These are phyloP conservation scores for Nyssa sinensis DNA, from an alignment of 148 eudicot species.

Conservation along the genomic window DNA sequence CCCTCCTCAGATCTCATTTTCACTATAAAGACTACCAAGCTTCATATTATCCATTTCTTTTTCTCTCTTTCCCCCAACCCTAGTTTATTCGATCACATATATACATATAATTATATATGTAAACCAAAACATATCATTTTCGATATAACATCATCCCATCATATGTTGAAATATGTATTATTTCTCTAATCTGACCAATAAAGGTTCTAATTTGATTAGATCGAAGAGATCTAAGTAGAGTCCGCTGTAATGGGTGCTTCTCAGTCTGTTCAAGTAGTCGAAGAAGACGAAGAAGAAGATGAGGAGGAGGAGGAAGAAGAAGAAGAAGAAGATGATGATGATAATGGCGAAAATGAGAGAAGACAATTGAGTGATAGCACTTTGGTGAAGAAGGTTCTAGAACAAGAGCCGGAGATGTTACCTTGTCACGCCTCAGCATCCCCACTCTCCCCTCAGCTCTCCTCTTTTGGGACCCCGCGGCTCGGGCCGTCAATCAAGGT, in stretches of 20 bases:
- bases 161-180: too few species aligned
- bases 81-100: too few species aligned
- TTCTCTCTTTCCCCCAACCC: too few species aligned
- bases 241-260: constrained; percentile 59
- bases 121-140: too few species aligned
- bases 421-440: constrained; percentile 99
- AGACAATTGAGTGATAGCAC: constrained; percentile 21
- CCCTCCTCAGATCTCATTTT: too few species aligned
- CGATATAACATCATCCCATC: too few species aligned
- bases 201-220: neutral
- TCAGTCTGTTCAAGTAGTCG: constrained; percentile 61
- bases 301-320: constrained; percentile 32
- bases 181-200: neutral
- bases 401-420: constrained; percentile 96
- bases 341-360: constrained; percentile 22
- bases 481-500: constrained; percentile 96
- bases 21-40: too few species aligned
- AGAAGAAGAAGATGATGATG: constrained; percentile 34
- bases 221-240: constrained; percentile 13
- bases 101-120: too few species aligned
- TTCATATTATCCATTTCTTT: too few species aligned
- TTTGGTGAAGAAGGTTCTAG: constrained; percentile 65
- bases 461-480: constrained; percentile 82
- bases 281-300: constrained; percentile 55
- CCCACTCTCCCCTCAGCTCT: constrained; percentile 88